phyloP scores from a whole-genome alignment of 202 grass and related monocot species.

The Tripidium arundinaceum region DNA sequence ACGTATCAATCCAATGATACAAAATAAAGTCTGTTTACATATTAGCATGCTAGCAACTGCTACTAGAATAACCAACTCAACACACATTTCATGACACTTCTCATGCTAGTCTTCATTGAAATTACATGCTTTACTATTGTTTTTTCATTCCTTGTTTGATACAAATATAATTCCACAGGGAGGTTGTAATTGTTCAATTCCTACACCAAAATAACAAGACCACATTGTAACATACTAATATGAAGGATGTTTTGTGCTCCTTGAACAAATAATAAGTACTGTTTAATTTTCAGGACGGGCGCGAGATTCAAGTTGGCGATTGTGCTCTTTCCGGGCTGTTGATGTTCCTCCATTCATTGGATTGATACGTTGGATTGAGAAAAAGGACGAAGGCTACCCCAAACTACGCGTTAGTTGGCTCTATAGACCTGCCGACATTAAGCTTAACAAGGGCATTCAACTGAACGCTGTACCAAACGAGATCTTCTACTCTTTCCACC shows the following conservation, averaged over 20 bases:
- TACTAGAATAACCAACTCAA: neutral
- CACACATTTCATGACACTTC: neutral
- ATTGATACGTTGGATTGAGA: constrained; percentile 75
- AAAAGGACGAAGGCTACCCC: constrained; percentile 52
- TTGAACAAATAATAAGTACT: no score
- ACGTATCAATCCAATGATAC: constrained; percentile 86
- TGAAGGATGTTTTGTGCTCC: neutral
- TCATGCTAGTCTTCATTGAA: neutral
- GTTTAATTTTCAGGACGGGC: constrained; percentile 51
- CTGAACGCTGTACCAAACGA: constrained; percentile 69
- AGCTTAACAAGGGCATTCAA: constrained; percentile 65
- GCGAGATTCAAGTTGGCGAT: constrained; percentile 67
- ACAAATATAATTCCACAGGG: neutral
- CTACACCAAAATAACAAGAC: neutral
- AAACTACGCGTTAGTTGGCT: constrained; percentile 83
- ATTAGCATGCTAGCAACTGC: neutral
- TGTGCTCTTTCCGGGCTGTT: constrained; percentile 69
- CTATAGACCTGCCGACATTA: constrained; percentile 75
- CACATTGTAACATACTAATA: neutral
- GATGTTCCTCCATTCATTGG: constrained; percentile 78
- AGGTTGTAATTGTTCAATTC: neutral
- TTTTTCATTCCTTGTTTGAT: neutral
- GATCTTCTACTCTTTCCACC: constrained; percentile 97
- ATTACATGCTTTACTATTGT: neutral
- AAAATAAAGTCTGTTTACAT: constrained; percentile 19